A percentile compares a stretch with the other conserved stretches of the same genome.
These are phyloP conservation scores for Trypanosoma brucei DNA, from an alignment of 208 protist genomes.

Conservation along the genomic window DNA sequence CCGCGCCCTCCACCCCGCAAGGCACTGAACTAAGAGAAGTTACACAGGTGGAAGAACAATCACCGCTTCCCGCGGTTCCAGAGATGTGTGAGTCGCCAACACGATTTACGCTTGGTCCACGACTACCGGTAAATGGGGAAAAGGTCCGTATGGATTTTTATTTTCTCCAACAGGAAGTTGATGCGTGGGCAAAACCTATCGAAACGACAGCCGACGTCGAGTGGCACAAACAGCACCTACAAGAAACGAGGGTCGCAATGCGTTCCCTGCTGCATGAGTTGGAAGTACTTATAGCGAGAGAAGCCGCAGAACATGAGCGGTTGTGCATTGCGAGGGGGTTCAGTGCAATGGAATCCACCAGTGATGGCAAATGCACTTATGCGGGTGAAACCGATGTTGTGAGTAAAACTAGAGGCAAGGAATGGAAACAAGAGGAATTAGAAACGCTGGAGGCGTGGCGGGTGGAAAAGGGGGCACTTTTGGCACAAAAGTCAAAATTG, in stretches of 20 bases:
- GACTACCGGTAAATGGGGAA: too few species aligned
- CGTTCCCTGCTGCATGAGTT: constrained; percentile 2
- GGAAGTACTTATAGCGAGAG: constrained; percentile 8
- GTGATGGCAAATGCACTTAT: constrained; percentile 1
- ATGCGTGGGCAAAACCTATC: constrained; percentile 5
- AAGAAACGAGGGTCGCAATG: constrained; percentile 1
- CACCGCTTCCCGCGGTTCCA: too few species aligned
- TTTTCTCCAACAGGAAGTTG: constrained; percentile 8
- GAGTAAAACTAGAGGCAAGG: constrained; percentile 32
- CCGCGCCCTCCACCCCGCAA: too few species aligned
- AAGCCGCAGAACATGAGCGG: constrained; percentile 1
- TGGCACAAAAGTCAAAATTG: constrained; percentile 25
- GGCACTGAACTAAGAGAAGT: too few species aligned
- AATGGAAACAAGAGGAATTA: constrained; percentile 26
- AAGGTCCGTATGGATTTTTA: neutral
- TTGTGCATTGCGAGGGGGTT: constrained; percentile 9
- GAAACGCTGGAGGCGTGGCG: constrained; percentile 35
- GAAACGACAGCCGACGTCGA: neutral
- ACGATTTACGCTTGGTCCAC: too few species aligned
- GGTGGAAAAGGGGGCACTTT: constrained; percentile 41
- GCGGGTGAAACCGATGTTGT: neutral
- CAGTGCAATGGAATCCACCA: neutral
- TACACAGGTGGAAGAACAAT: too few species aligned
- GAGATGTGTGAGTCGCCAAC: too few species aligned
- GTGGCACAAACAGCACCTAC: constrained; percentile 2